phyloP scores from a whole-genome alignment of 805 yeast genomes.

The Wickerhamomyces ciferrii region DNA sequence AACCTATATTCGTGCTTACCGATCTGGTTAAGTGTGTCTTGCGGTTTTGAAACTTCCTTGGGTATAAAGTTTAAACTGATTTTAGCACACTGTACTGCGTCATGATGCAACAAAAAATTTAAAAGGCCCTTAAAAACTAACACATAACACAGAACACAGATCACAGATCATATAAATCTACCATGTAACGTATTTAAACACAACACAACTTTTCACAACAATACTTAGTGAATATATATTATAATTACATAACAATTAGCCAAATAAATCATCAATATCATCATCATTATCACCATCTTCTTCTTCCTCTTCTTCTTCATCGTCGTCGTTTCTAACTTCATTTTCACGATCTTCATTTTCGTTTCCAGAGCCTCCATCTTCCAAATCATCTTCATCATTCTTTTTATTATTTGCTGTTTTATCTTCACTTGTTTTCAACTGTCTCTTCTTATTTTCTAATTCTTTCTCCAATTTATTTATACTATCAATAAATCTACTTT shows the following conservation, averaged over 20 bases:
- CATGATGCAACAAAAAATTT: background rate
- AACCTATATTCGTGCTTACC: too few species aligned
- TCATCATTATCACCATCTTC: slow-evolving; percentile 18
- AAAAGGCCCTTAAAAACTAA: too few species aligned
- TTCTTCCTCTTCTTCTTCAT: slow-evolving; percentile 23
- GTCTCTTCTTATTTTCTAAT: slow-evolving; percentile 72
- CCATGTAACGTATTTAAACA: too few species aligned
- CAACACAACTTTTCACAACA: too few species aligned
- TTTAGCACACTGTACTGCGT: too few species aligned
- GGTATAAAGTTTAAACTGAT: too few species aligned
- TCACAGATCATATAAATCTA: too few species aligned
- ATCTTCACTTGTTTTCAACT: slow-evolving; percentile 39
- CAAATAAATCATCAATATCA: slow-evolving; percentile 26
- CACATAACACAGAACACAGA: too few species aligned
- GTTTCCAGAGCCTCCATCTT: slow-evolving; percentile 17
- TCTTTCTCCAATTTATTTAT: slow-evolving; percentile 75
- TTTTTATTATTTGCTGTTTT: slow-evolving; percentile 15
- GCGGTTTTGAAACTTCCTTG: too few species aligned
- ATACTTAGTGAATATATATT: too few species aligned
- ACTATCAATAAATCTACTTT: slow-evolving; percentile 79
- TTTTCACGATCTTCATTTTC: slow-evolving; percentile 19
- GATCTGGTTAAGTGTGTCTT: too few species aligned
- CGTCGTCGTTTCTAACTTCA: slow-evolving; percentile 25
- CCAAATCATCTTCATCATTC: slow-evolving; percentile 19
- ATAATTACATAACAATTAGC: slow-evolving; percentile 2